phyloP scores from a whole-genome alignment of 1,284 basidiomycete genomes.

The Ustilago curta region DNA sequence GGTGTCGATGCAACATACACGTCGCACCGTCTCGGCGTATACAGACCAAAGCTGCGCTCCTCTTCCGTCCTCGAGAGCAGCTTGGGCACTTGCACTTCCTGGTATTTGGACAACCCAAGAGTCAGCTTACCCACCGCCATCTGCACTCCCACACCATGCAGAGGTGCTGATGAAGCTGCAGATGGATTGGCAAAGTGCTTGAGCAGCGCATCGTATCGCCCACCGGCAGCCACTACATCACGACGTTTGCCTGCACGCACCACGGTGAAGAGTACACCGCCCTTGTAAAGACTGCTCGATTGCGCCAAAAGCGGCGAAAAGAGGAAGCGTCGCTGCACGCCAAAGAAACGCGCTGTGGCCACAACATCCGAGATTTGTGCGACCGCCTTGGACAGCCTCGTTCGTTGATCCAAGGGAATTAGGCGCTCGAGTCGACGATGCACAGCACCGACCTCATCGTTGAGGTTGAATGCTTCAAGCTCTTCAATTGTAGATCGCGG shows the following conservation, averaged over 20 bases:
- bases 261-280: constrained; percentile 81
- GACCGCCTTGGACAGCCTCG: constrained; percentile 68
- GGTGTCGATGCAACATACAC: constrained; percentile 80
- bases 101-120: constrained; percentile 74
- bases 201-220: constrained; percentile 83
- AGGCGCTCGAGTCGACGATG: constrained; percentile 51
- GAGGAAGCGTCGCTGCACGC: constrained; percentile 75
- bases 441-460: constrained; percentile 56
- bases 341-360: constrained; percentile 76
- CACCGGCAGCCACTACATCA: constrained; percentile 81
- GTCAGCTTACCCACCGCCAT: constrained; percentile 85
- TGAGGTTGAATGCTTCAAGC: constrained; percentile 59
- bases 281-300: constrained; percentile 76
- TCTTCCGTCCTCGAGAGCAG: constrained; percentile 76
- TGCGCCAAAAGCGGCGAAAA: constrained; percentile 79
- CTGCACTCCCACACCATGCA: constrained; percentile 79
- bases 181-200: constrained; percentile 74
- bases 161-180: constrained; percentile 54
- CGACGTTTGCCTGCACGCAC: constrained; percentile 75
- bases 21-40: constrained; percentile 85
- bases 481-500: constrained; percentile 65
- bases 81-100: constrained; percentile 79
- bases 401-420: constrained; percentile 53
- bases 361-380: constrained; percentile 77
- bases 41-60: constrained; percentile 85